Conservation (phyloP, 2,329 filamentous ascomycete species). For the Alternaria arborescens region DNA sequence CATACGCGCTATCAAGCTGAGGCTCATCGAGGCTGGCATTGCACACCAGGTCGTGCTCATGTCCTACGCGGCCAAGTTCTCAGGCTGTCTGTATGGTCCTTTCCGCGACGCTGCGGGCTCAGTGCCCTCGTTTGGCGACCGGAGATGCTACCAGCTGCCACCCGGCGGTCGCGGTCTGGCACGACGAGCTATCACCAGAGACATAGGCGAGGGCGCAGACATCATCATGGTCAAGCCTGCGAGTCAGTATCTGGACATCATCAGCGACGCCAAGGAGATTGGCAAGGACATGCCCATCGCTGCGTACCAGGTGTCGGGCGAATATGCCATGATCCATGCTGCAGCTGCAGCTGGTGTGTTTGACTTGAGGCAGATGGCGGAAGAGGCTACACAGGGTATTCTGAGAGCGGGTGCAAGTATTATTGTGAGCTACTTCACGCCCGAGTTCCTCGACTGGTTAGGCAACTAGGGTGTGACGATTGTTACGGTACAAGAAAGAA, state of each 20-base stretch:
- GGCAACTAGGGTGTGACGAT: slow-evolving; percentile 31
- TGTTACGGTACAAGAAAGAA: not conserved
- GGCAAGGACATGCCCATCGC: slow-evolving; percentile 91
- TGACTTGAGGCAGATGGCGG: slow-evolving; percentile 91
- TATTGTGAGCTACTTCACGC: slow-evolving; percentile 92
- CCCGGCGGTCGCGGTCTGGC: slow-evolving; percentile 91
- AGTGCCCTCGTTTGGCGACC: slow-evolving; percentile 88
- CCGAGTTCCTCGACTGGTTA: slow-evolving; percentile 74
- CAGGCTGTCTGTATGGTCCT: slow-evolving; percentile 92
- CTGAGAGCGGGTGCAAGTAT: slow-evolving; percentile 92
- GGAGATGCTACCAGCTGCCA: slow-evolving; percentile 95
- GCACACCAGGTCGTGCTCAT: slow-evolving; percentile 91
- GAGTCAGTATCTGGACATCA: slow-evolving; percentile 94
- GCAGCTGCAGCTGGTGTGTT: slow-evolving; percentile 96
- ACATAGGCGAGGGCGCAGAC: slow-evolving; percentile 93
- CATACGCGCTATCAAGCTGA: slow-evolving; percentile 96
- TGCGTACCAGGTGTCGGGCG: slow-evolving; percentile 95
- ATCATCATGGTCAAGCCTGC: slow-evolving; percentile 99
- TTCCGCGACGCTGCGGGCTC: slow-evolving; percentile 97
- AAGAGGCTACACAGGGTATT: slow-evolving; percentile 93
- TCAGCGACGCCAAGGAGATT: slow-evolving; percentile 94
- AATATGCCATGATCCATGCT: slow-evolving; percentile 98
- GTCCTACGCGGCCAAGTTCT: slow-evolving; percentile 99
- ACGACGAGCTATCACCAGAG: slow-evolving; percentile 85
- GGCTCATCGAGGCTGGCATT: slow-evolving; percentile 93